These are phyloP conservation scores for Fraxinus anomala DNA, from an alignment of 257 asterid species.

Conservation along the genomic window DNA sequence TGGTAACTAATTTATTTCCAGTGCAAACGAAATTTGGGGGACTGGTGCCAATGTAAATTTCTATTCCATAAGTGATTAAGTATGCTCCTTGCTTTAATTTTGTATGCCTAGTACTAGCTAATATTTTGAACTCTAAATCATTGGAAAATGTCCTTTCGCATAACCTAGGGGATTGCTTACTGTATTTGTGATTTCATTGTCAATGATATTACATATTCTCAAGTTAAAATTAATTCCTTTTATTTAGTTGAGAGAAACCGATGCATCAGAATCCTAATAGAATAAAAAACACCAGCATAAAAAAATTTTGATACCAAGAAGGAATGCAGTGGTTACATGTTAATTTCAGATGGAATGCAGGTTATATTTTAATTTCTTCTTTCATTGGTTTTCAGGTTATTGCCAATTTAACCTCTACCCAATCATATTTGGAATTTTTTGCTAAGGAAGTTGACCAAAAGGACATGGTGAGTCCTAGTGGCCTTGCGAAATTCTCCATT, in stretches of 20 bases:
- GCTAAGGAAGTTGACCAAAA: slow-evolving; percentile 53
- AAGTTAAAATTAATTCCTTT: background rate
- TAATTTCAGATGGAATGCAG: slow-evolving; percentile 16
- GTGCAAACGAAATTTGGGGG: background rate
- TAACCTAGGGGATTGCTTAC: background rate
- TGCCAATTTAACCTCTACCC: slow-evolving; percentile 56
- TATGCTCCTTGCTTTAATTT: background rate
- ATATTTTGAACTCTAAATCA: background rate
- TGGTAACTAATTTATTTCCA: background rate
- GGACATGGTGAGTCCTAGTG: slow-evolving; percentile 37
- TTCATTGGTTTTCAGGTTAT: slow-evolving; percentile 48
- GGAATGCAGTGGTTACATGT: slow-evolving; percentile 9
- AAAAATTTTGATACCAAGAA: slow-evolving; percentile 7
- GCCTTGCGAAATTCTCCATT: slow-evolving; percentile 8
- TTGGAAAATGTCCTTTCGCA: background rate
- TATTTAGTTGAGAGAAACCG: background rate
- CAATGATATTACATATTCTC: background rate
- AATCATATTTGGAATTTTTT: slow-evolving; percentile 63
- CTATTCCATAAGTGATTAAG: background rate
- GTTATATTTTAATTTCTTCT: slow-evolving; percentile 11
- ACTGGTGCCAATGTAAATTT: background rate
- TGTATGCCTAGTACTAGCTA: background rate
- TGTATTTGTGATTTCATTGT: background rate
- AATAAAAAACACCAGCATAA: background rate
- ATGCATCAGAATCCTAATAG: slow-evolving; percentile 8